Percentiles rank a stretch among this genome's conserved stretches.
Conservation (phyloP, 331 rosid species). For the Malus hybrid region DNA sequence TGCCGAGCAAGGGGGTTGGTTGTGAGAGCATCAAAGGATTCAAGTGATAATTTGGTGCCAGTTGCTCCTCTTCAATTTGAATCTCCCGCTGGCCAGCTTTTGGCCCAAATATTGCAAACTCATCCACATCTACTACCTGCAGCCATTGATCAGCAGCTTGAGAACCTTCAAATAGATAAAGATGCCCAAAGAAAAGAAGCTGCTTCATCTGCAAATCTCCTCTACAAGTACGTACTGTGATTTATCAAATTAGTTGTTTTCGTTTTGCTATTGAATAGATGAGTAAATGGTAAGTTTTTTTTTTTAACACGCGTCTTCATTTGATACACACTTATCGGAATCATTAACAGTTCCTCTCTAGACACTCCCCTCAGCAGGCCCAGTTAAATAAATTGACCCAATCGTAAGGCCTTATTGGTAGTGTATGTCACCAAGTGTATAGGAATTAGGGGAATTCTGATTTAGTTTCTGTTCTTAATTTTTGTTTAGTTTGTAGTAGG, state of each 20-base stretch:
- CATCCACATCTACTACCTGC: constrained; percentile 90
- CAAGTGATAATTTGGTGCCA: constrained; percentile 49
- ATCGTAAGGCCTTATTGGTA: not conserved
- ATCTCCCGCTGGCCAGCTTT: constrained; percentile 86
- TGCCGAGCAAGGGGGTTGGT: constrained; percentile 49
- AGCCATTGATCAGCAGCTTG: constrained; percentile 86
- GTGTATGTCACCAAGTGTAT: not conserved
- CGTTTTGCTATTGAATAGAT: not conserved
- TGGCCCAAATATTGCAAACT: constrained; percentile 76
- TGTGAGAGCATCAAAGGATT: constrained; percentile 54
- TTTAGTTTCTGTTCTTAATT: too few relatives aligned
- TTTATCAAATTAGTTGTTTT: not conserved
- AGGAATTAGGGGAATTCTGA: too few relatives aligned
- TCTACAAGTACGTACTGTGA: constrained; percentile 56
- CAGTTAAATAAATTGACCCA: not conserved
- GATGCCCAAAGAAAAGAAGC: constrained; percentile 49
- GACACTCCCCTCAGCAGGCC: not conserved
- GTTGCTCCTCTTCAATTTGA: constrained; percentile 72
- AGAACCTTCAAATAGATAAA: constrained; percentile 66
- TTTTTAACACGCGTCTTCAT: not conserved
- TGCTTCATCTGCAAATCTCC: constrained; percentile 37
- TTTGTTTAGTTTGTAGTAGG: too few relatives aligned
- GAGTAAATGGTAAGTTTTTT: not conserved
- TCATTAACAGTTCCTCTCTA: not conserved
- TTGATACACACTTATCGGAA: not conserved